Evolutionary conservation across 257 asterid species (phyloP).

Genomic region (Ligustrum vulgare): DNA sequence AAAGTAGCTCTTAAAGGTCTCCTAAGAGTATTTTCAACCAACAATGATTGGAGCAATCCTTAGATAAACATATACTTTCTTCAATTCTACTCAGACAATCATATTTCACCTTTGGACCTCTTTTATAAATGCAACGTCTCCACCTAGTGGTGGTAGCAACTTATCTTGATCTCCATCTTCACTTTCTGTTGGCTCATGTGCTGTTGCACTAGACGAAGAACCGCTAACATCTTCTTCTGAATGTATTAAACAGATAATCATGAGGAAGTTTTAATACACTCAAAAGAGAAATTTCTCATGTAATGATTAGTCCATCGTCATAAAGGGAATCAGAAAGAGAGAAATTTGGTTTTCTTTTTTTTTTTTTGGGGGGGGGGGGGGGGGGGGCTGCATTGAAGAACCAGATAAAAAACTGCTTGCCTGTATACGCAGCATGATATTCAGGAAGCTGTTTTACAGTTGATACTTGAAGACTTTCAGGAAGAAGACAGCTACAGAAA

Average conservation of each 20-base stretch:
- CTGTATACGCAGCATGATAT: constrained; percentile 37
- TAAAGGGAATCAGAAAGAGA: neutral
- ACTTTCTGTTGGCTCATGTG: constrained; percentile 39
- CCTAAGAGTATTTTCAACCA: constrained; percentile 1
- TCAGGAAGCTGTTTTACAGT: constrained; percentile 56
- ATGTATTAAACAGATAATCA: neutral
- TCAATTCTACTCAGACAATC: neutral
- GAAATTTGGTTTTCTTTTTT: too few species aligned
- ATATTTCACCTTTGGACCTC: constrained; percentile 32
- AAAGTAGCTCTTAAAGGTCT: neutral
- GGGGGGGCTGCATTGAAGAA: neutral
- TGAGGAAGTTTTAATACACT: neutral
- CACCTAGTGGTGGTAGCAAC: constrained; percentile 35
- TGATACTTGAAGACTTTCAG: constrained; percentile 55
- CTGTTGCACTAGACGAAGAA: constrained; percentile 30
- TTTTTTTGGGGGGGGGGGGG: too few species aligned
- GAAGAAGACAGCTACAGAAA: constrained; percentile 56
- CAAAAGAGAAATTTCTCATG: neutral
- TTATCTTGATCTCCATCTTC: constrained; percentile 50
- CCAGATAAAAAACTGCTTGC: constrained; percentile 18
- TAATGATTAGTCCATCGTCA: neutral
- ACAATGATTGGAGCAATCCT: neutral
- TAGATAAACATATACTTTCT: constrained; percentile 2
- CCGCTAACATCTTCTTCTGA: constrained; percentile 45
- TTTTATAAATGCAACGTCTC: constrained; percentile 43